Base-by-base conservation (phyloP, 2,329 filamentous ascomycete genomes). In the Mollisia scopiformis region DNA sequence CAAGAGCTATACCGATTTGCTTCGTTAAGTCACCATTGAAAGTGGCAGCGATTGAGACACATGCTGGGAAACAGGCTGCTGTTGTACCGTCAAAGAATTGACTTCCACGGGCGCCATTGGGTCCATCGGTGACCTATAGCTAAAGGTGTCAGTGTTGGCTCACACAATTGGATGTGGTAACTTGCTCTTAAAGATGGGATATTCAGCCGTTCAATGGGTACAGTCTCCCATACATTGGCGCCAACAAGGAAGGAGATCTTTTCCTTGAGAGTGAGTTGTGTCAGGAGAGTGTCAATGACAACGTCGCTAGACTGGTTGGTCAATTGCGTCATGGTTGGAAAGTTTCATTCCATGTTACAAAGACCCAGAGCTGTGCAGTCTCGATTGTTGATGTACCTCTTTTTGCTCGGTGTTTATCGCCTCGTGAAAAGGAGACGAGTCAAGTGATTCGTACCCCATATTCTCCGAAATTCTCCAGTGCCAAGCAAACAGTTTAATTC, bases 201-300 rank as follows among this genome's bases (percentile, higher is more conserved):
- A 27, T 65, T 65, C 35, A 72, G 61, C 27, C 71, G 63, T 52
- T 66, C 62, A 11, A 74, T 67, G 21, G 62, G 64, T n/a, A 59
- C 63, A 30, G 72, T 73, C 28, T 66, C 60, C 67, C 68, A 72
- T n/a, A 70, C 56, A 62, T 69, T 66, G 27, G 61, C 60, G 23
- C 70, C 71, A 11, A 71, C 67, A 30, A 74, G 64, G 41, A 74
- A 61, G 16, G 66, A 65, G 33, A 73, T 66, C 55, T 74, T 73
- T 59, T 74, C 72, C 35, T 72, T 71, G 35, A 74, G 6, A 6
- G 30, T 33, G 30, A 33, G 30, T 33, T 33, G 30, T 33, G 30
- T 33, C 30, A 33, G 30, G 30, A 33, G 30, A 13, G 6, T 33
- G 30, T 33, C 30, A 13, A 33, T 33, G 30, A 6, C 13, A 13